A percentile compares a stretch with the other conserved stretches of the same genome.
Conservation (phyloP, 2,329 filamentous ascomycete genomes). For the Tricladium varicosporioides region DNA sequence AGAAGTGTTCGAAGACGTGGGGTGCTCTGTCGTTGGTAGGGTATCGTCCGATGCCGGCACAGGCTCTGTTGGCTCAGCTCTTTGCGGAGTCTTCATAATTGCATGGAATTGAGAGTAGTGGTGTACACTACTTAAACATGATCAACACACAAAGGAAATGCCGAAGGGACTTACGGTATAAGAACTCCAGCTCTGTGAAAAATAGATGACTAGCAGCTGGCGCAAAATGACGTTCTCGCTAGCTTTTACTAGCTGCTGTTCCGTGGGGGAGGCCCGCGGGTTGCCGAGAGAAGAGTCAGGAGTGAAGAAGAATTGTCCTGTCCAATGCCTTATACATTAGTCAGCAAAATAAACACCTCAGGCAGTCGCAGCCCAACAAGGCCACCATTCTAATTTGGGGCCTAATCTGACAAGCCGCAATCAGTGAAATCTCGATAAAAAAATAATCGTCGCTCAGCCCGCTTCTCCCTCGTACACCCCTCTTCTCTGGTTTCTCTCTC, state of each 20-base stretch:
- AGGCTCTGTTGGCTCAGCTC: background rate
- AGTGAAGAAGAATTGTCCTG: too few species aligned
- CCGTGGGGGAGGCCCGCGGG: too few species aligned
- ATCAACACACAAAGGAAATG: background rate
- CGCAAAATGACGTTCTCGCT: background rate
- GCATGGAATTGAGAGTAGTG: background rate
- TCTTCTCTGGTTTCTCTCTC: constrained; percentile 3
- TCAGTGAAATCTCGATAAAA: constrained; percentile 14
- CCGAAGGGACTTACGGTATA: background rate
- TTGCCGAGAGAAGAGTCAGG: too few species aligned
- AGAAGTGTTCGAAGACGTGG: constrained; percentile 11
- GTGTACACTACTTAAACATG: too few species aligned
- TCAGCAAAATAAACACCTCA: background rate
- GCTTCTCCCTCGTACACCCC: constrained; percentile 3
- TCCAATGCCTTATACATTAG: background rate
- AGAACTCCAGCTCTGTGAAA: background rate
- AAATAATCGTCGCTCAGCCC: constrained; percentile 7
- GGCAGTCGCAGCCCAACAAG: background rate
- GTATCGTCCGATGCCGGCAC: background rate
- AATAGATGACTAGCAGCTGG: background rate
- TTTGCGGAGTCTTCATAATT: background rate
- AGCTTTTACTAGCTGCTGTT: background rate
- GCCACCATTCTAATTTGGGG: background rate
- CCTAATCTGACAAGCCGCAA: constrained; percentile 4
- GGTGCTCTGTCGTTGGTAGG: constrained; percentile 19